phyloP scores from a whole-genome alignment of 2,329 filamentous ascomycete genomes.

The Arthrocladium fulminans region DNA sequence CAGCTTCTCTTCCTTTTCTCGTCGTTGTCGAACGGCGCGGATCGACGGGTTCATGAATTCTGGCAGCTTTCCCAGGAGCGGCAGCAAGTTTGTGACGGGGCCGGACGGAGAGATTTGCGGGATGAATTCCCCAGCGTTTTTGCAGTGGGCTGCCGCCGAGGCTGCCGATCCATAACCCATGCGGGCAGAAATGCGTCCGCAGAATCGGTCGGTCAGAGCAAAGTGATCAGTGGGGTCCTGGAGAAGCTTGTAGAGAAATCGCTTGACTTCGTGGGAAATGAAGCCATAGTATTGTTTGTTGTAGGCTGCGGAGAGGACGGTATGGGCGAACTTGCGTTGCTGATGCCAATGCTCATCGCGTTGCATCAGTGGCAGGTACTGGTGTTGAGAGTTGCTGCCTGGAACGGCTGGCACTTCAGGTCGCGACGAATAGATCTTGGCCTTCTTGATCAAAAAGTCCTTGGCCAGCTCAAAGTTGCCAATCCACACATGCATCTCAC shows the following conservation, averaged over 20 bases:
- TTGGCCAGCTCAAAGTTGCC: conserved; percentile 21
- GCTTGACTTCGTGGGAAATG: conserved; percentile 22
- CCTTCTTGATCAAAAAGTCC: conserved; percentile 24
- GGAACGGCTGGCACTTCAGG: conserved; percentile 23
- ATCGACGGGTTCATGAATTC: conserved; percentile 24
- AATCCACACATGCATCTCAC: conserved; percentile 25
- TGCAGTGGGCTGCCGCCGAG: conserved; percentile 23
- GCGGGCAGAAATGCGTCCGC: conserved; percentile 21
- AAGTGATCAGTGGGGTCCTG: conserved; percentile 24
- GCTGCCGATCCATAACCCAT: conserved; percentile 22
- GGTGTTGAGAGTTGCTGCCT: conserved; percentile 22
- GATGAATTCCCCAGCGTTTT: conserved; percentile 25
- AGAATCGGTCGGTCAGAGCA: conserved; percentile 23
- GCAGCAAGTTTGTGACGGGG: conserved; percentile 22
- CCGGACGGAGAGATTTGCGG: conserved; percentile 24
- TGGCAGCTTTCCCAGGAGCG: conserved; percentile 21
- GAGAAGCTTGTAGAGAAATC: conserved; percentile 23
- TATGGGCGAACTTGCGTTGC: conserved; percentile 25
- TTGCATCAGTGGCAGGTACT: conserved; percentile 22
- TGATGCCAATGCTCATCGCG: conserved; percentile 22
- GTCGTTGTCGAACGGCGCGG: conserved; percentile 19
- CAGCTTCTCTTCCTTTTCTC: conserved; percentile 25
- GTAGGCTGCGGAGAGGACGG: conserved; percentile 22
- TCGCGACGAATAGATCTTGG: conserved; percentile 23
- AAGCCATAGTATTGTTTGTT: conserved; percentile 24